Evolutionary conservation across 768 basidiomycete genomes (phyloP).

Genomic region (Coprinopsis sp.): DNA sequence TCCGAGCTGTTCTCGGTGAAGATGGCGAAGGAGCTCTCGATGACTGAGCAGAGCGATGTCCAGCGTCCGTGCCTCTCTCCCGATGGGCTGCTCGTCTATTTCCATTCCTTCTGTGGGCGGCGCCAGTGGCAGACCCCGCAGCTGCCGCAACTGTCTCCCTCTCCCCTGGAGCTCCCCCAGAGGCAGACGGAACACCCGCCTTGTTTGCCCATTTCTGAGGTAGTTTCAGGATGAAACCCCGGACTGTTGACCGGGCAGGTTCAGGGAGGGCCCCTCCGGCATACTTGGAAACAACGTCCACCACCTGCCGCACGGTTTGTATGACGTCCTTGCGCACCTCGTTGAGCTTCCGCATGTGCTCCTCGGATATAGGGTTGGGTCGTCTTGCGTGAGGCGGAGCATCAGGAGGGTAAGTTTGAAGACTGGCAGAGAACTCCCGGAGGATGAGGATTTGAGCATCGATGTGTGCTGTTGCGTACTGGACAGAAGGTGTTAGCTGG

Average conservation of each 20-base stretch:
- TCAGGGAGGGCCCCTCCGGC: slow-evolving; percentile 85
- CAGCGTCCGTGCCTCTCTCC: background rate
- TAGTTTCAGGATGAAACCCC: slow-evolving; percentile 73
- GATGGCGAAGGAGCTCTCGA: slow-evolving; percentile 18
- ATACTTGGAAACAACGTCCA: slow-evolving; percentile 81
- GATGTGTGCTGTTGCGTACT: slow-evolving; percentile 87
- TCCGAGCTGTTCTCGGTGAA: slow-evolving; percentile 5
- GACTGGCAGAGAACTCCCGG: slow-evolving; percentile 74
- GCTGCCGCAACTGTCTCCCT: slow-evolving; percentile 28
- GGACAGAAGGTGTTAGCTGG: slow-evolving; percentile 8
- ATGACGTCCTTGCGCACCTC: slow-evolving; percentile 79
- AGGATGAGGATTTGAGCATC: slow-evolving; percentile 83
- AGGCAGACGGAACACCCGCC: slow-evolving; percentile 24
- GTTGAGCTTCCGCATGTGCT: slow-evolving; percentile 62
- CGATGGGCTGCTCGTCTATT: slow-evolving; percentile 23
- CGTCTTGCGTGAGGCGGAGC: slow-evolving; percentile 22
- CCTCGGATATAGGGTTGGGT: slow-evolving; percentile 31
- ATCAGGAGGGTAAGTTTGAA: slow-evolving; percentile 46
- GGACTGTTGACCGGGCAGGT: slow-evolving; percentile 68
- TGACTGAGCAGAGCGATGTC: background rate
- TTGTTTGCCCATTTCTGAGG: slow-evolving; percentile 74
- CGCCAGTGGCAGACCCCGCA: slow-evolving; percentile 29
- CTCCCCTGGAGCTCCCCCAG: slow-evolving; percentile 12
- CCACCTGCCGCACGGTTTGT: slow-evolving; percentile 84
- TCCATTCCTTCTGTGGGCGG: slow-evolving; percentile 23